Conservation (phyloP, 108 stramenopile genomes). For the Heterococcus sp. region DNA sequence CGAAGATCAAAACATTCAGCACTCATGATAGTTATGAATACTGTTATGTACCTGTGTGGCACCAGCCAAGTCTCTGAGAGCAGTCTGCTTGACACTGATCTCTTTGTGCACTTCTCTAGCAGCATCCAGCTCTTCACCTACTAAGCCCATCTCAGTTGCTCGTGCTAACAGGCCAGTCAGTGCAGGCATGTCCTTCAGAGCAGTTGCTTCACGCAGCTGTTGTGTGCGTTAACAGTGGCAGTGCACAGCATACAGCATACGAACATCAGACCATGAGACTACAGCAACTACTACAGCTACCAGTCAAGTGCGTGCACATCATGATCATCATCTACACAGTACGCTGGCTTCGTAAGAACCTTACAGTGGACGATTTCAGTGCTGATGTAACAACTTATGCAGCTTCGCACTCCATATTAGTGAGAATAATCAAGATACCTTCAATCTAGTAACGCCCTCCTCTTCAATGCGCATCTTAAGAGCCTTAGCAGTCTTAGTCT, state of each 20-base stretch:
- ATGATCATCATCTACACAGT: too few species aligned
- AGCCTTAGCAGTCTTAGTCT: neutral
- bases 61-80: neutral
- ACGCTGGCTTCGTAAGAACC: too few species aligned
- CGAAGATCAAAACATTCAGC: too few species aligned
- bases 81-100: neutral
- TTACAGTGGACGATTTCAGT: too few species aligned
- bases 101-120: constrained; percentile 33
- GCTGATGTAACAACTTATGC: too few species aligned
- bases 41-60: neutral
- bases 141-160: constrained; percentile 22
- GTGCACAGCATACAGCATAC: neutral
- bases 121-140: constrained; percentile 23
- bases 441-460: neutral
- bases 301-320: too few species aligned
- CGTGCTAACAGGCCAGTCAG: constrained; percentile 20
- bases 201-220: neutral
- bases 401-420: too few species aligned
- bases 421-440: too few species aligned
- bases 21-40: too few species aligned
- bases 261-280: neutral
- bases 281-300: too few species aligned
- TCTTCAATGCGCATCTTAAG: neutral
- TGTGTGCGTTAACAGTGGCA: neutral
- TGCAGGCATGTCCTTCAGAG: neutral